Conservation (phyloP, 2,329 filamentous ascomycete genomes). For the Coleophoma cylindrospora region DNA sequence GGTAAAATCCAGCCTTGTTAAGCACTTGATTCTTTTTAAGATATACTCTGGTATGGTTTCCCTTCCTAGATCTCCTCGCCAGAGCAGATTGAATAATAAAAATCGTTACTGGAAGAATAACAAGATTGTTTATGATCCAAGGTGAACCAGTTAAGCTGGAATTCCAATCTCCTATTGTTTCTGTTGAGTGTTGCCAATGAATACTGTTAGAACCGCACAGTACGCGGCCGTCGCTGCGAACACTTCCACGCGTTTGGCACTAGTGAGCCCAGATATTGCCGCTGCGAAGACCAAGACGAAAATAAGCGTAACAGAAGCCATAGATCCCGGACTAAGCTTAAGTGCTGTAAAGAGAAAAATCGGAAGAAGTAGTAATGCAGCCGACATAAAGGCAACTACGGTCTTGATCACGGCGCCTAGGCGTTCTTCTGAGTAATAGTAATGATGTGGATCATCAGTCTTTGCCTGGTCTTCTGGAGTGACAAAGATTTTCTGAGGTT, state of each 20-base stretch:
- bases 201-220: slow-evolving; percentile 14
- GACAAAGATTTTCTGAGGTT: slow-evolving; percentile 3
- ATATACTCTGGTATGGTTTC: too few species aligned
- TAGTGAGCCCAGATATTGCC: slow-evolving; percentile 13
- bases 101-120: too few species aligned
- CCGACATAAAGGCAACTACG: slow-evolving; percentile 13
- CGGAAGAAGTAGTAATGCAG: slow-evolving; percentile 15
- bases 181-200: slow-evolving; percentile 12
- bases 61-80: too few species aligned
- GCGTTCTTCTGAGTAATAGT: slow-evolving; percentile 5
- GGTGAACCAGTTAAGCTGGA: background rate
- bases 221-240: slow-evolving; percentile 20
- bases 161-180: background rate
- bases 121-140: too few species aligned
- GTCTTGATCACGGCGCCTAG: slow-evolving; percentile 3
- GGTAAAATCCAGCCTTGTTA: too few species aligned
- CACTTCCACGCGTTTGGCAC: slow-evolving; percentile 20
- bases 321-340: background rate
- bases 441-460: slow-evolving; percentile 1
- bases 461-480: slow-evolving; percentile 1
- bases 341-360: slow-evolving; percentile 10
- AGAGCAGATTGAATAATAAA: too few species aligned
- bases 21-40: too few species aligned
- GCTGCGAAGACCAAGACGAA: slow-evolving; percentile 13
- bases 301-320: slow-evolving; percentile 11